phyloP scores from a whole-genome alignment of 2,329 filamentous ascomycete species.

The Penicillium nordicum region DNA sequence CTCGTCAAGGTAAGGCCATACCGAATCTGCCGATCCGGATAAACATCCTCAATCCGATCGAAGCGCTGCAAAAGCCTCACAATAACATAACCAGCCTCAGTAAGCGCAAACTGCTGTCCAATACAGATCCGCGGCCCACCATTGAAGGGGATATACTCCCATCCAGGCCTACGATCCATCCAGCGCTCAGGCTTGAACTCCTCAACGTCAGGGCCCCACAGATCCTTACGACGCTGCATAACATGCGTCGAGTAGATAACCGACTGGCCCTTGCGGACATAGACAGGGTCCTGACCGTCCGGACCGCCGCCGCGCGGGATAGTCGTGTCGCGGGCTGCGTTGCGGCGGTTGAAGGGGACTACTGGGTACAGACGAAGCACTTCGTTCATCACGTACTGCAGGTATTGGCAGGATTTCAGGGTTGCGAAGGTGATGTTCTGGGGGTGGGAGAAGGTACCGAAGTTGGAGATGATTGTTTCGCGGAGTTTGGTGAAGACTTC shows the following conservation, averaged over 20 bases:
- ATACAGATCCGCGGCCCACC: conserved; percentile 71
- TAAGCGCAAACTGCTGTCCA: conserved; percentile 77
- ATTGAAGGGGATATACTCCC: conserved; percentile 74
- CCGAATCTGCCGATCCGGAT: conserved; percentile 17
- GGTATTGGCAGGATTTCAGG: conserved; percentile 42
- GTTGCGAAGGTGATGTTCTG: conserved; percentile 42
- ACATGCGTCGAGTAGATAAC: conserved; percentile 65
- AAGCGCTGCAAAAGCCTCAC: conserved; percentile 71
- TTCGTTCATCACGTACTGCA: conserved; percentile 39
- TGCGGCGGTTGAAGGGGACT: conserved; percentile 47
- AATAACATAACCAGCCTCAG: conserved; percentile 65
- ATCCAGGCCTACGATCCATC: conserved; percentile 61
- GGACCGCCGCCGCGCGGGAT: conserved; percentile 57
- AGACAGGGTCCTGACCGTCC: conserved; percentile 58
- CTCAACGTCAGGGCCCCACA: conserved; percentile 47
- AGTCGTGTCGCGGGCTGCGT: conserved; percentile 41
- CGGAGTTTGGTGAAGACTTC: conserved; percentile 37
- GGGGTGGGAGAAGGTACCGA: conserved; percentile 40
- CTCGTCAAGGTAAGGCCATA: conserved; percentile 27
- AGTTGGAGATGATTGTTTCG: conserved; percentile 31
- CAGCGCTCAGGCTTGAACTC: conserved; percentile 66
- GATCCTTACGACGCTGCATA: conserved; percentile 66
- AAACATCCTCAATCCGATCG: conserved; percentile 52
- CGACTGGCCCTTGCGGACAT: conserved; percentile 62
- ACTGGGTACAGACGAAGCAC: conserved; percentile 46